Base-by-base conservation (phyloP, 108 stramenopile genomes). In the Mediolabrus comicus region DNA sequence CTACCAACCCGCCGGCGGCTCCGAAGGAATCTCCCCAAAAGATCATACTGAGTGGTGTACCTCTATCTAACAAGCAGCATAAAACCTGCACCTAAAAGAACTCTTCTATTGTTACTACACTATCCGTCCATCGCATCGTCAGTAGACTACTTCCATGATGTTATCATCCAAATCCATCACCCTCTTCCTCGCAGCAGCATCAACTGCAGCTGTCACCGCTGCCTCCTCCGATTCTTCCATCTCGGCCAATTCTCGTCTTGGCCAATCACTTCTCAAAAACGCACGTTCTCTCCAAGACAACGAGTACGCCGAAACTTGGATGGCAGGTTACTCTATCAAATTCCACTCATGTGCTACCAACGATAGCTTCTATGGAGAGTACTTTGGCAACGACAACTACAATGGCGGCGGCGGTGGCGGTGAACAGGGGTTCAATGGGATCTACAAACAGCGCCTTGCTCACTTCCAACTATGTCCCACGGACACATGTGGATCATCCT, bases 391-490 rank as follows among this genome's bases (percentile, higher is more conserved):
- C 69, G 71, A 59, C 33, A 52, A 13, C 49, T 22, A 33, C 28
- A 28, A 38, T 25, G 29, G n/a, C 25, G 59, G n/a, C 36, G 49
- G 69, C 46, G 63, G 69, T 25, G 34, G 57, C n/a, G 66, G 56
- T 53, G 58, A 72, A 22, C 62, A 72, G 11, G 57, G 82, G 14
- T 72, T 74, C 25, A 75, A 75, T 43, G 78, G 79, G 28, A 61
- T 91, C 51, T 86, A 90, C 77, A 81, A 79, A 16, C 83, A 90
- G 51, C 74, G 82, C 60, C 65, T 95, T 32, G 89, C 89, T 35
- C 81, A 84, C 63, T 95, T 92, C 79, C 75, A 75, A 32, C 75
- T 95, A 9, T 95, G 93, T 57, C 79, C 87, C 27, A 53, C 80
- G 16, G 53, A 52, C 43, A 62, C 62, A 22, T 83, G 87, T 67